Evolutionary conservation across 179 eudicot genomes (phyloP).

Genomic region (Amaranthus tricolor): DNA sequence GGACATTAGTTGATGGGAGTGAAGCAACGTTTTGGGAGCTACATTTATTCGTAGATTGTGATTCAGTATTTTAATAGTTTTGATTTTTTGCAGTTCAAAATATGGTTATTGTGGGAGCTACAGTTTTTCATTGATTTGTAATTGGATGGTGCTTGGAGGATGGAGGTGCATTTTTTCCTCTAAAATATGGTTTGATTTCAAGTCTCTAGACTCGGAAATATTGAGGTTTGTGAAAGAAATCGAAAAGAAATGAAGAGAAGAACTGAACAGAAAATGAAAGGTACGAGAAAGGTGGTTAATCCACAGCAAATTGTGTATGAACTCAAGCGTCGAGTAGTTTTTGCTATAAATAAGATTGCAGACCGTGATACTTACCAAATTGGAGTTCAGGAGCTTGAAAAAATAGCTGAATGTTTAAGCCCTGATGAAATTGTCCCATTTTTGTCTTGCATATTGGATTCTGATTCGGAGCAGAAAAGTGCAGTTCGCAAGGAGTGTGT

Average conservation of each 20-base stretch:
- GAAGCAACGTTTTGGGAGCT: not conserved
- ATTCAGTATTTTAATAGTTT: slow-evolving; percentile 5
- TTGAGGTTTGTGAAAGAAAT: not conserved
- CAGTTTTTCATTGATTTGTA: slow-evolving; percentile 12
- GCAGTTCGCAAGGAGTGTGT: slow-evolving; percentile 81
- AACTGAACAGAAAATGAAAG: slow-evolving; percentile 49
- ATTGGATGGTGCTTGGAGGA: slow-evolving; percentile 17
- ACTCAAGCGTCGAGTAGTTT: slow-evolving; percentile 64
- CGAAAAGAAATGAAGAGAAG: slow-evolving; percentile 45
- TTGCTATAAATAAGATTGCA: slow-evolving; percentile 70
- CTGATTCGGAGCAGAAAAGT: slow-evolving; percentile 69
- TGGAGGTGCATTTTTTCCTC: not conserved
- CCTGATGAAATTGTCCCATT: slow-evolving; percentile 64
- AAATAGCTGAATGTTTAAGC: slow-evolving; percentile 49
- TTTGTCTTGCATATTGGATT: slow-evolving; percentile 71
- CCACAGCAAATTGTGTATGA: slow-evolving; percentile 63
- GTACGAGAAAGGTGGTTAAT: slow-evolving; percentile 42
- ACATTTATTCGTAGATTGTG: not conserved
- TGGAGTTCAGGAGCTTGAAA: slow-evolving; percentile 73
- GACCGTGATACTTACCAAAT: slow-evolving; percentile 78
- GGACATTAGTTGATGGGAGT: not conserved
- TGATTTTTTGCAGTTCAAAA: slow-evolving; percentile 26
- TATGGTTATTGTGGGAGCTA: slow-evolving; percentile 4
- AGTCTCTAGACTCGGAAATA: not conserved
- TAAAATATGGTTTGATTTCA: not conserved